Conservation (phyloP, 164 flowering plant species). For the Umbilicus rupestris region DNA sequence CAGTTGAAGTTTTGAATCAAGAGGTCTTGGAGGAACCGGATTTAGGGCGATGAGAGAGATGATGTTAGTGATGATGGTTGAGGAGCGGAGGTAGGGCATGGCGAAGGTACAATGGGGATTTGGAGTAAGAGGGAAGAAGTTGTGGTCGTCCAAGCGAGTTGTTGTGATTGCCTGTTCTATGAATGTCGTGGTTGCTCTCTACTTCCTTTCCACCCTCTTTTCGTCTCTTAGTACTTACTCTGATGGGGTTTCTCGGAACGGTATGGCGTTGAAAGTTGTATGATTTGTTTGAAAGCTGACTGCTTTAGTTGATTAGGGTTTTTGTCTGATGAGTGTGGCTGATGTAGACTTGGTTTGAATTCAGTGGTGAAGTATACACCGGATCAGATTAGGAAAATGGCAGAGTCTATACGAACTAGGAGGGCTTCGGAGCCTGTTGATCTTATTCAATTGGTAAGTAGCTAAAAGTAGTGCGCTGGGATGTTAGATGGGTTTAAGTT, state of each 20-base stretch:
- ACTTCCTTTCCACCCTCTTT: constrained; percentile 56
- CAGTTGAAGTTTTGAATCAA: not conserved
- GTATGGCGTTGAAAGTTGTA: not conserved
- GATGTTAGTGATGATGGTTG: not conserved
- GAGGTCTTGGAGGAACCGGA: not conserved
- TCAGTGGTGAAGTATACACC: constrained; percentile 57
- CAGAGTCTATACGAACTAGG: constrained; percentile 68
- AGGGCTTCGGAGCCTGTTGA: constrained; percentile 51
- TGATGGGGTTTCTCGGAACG: not conserved
- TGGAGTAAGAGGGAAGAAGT: constrained; percentile 24
- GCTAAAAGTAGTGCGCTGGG: not conserved
- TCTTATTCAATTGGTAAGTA: constrained; percentile 61
- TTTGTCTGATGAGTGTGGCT: not conserved
- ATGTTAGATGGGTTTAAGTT: not conserved
- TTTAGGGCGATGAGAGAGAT: not conserved
- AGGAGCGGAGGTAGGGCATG: constrained; percentile 18
- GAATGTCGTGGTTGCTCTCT: constrained; percentile 75
- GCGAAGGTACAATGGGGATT: constrained; percentile 46
- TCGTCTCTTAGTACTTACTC: constrained; percentile 3
- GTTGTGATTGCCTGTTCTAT: constrained; percentile 61
- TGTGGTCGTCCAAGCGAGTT: constrained; percentile 53
- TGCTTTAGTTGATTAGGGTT: not conserved
- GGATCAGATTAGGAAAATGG: constrained; percentile 78
- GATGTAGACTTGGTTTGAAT: constrained; percentile 9
- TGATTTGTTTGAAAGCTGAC: not conserved